Evolutionary conservation across 2,329 filamentous ascomycete genomes (phyloP).

Genomic region (Apiospora rasikravindrae): DNA sequence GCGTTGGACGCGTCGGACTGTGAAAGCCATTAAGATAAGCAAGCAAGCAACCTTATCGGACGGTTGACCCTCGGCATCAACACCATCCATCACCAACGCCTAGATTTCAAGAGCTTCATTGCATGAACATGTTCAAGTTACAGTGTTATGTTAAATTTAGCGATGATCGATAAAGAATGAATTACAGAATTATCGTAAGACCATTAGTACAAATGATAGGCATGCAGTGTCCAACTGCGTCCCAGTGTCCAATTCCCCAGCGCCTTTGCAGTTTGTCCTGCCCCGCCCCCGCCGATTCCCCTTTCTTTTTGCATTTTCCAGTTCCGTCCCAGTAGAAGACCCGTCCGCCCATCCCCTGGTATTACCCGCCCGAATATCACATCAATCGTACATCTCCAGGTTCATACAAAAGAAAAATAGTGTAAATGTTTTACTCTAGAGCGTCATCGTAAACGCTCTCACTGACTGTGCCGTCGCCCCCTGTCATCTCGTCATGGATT

Average conservation of each 20-base stretch:
- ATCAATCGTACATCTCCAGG: constrained; percentile 1
- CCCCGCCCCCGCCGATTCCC: neutral
- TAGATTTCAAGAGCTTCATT: neutral
- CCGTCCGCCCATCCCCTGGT: neutral
- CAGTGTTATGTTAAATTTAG: neutral
- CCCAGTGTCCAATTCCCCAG: neutral
- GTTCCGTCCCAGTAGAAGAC: neutral
- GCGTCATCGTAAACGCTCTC: constrained; percentile 42
- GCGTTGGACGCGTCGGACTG: neutral
- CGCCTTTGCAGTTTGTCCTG: neutral
- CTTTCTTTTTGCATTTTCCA: constrained; percentile 12
- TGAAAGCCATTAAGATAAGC: constrained; percentile 10
- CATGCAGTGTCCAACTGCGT: neutral
- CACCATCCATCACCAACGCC: neutral
- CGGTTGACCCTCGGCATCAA: neutral
- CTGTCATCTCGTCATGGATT: constrained; percentile 49
- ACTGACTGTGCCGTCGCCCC: constrained; percentile 34
- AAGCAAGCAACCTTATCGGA: constrained; percentile 1
- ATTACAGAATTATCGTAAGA: neutral
- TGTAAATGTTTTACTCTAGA: neutral
- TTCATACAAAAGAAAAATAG: neutral
- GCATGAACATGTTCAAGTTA: neutral
- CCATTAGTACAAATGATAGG: neutral
- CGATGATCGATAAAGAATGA: neutral
- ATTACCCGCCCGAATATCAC: neutral